These are phyloP conservation scores for Peniophora sp. DNA, from an alignment of 1,284 basidiomycete genomes.

Conservation along the genomic window DNA sequence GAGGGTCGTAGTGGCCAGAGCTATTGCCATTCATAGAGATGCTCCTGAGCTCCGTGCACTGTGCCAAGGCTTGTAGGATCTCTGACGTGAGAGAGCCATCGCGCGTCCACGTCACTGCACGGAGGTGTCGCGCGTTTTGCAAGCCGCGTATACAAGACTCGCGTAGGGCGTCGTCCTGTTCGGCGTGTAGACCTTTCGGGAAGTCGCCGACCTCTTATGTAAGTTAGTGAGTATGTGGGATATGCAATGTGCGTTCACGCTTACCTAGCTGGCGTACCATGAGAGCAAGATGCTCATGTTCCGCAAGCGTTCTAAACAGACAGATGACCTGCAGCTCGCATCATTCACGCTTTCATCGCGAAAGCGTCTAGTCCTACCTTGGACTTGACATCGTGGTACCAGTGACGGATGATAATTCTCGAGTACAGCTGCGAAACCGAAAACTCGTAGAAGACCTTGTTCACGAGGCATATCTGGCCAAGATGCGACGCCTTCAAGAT, in stretches of 20 bases:
- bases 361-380: conserved; percentile 35
- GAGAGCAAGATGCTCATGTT: conserved; percentile 40
- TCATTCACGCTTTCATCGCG: background rate
- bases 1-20: conserved; percentile 44
- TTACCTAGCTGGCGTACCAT: conserved; percentile 48
- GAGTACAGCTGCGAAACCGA: conserved; percentile 44
- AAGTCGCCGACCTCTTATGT: conserved; percentile 55
- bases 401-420: conserved; percentile 51
- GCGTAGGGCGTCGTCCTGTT: conserved; percentile 23
- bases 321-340: conserved; percentile 32
- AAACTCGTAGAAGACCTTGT: conserved; percentile 41
- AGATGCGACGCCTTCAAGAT: conserved; percentile 46
- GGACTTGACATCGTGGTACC: conserved; percentile 54
- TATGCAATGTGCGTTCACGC: conserved; percentile 9
- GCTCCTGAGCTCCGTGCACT: conserved; percentile 34
- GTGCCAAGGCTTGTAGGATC: conserved; percentile 42
- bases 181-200: conserved; percentile 37
- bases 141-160: conserved; percentile 40
- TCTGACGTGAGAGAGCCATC: conserved; percentile 58
- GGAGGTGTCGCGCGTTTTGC: conserved; percentile 51
- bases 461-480: conserved; percentile 44
- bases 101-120: conserved; percentile 64
- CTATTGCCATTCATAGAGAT: conserved; percentile 66
- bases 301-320: conserved; percentile 44
- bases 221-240: background rate